Conservation (phyloP, 2,329 filamentous ascomycete species). For the Taxawa tesnikishii region DNA sequence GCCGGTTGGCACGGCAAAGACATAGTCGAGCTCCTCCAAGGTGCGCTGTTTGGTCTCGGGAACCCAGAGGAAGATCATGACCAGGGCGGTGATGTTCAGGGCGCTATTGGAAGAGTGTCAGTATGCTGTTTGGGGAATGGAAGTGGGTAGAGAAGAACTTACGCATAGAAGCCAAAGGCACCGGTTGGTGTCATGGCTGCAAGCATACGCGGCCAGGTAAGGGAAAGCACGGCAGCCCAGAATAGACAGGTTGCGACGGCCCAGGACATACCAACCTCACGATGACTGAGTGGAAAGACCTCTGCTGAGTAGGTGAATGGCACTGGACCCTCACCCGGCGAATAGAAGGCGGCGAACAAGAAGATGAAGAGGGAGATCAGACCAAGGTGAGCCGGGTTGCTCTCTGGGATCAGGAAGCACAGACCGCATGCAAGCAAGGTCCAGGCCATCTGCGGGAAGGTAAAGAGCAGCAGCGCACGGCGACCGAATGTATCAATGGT, state of each 20-base stretch:
- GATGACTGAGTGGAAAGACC: constrained; percentile 19
- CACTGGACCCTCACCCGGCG: constrained; percentile 28
- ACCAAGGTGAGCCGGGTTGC: constrained; percentile 13
- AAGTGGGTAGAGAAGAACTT: no score
- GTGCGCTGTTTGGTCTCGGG: constrained; percentile 35
- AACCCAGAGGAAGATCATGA: constrained; percentile 52
- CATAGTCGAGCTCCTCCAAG: constrained; percentile 37
- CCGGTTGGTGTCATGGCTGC: constrained; percentile 36
- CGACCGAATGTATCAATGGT: constrained; percentile 29
- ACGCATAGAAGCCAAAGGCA: constrained; percentile 51
- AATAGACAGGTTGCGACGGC: constrained; percentile 30
- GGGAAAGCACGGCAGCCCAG: constrained; percentile 37
- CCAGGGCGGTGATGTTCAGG: constrained; percentile 47
- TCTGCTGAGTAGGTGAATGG: constrained; percentile 30
- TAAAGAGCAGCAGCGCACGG: constrained; percentile 27
- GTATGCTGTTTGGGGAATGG: no score
- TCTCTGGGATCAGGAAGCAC: constrained; percentile 26
- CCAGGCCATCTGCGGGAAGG: constrained; percentile 39
- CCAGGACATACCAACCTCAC: constrained; percentile 35
- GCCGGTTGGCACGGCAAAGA: constrained; percentile 38
- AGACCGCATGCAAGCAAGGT: constrained; percentile 35
- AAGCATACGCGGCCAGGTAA: constrained; percentile 37
- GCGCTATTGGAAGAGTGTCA: no score
- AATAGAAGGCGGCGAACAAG: constrained; percentile 30
- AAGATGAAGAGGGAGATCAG: constrained; percentile 17